Conservation (phyloP, 768 basidiomycete genomes). For the Myochromella boudieri region DNA sequence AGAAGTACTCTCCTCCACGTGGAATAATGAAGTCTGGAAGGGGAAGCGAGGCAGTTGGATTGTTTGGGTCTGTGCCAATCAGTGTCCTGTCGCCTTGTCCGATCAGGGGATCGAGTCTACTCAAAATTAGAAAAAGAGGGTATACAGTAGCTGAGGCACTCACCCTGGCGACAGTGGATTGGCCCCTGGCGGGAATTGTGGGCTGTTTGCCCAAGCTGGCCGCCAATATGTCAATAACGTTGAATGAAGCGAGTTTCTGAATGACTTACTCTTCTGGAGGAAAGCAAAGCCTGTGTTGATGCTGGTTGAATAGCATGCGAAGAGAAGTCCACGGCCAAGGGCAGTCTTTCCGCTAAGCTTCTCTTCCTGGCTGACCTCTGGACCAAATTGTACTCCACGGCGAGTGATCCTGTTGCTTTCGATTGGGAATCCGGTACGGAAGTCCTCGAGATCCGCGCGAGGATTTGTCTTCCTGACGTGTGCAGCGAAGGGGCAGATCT, state of each 20-base stretch:
- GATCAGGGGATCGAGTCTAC: slow-evolving; percentile 50
- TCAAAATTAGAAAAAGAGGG: slow-evolving; percentile 6
- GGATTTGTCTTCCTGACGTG: slow-evolving; percentile 49
- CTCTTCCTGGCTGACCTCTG: slow-evolving; percentile 45
- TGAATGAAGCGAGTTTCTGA: slow-evolving; percentile 29
- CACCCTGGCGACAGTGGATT: slow-evolving; percentile 31
- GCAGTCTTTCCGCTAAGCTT: slow-evolving; percentile 32
- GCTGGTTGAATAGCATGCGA: slow-evolving; percentile 42
- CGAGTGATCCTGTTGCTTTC: slow-evolving; percentile 41
- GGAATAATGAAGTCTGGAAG: slow-evolving; percentile 41
- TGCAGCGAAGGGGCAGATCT: slow-evolving; percentile 47
- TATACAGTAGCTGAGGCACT: slow-evolving; percentile 4
- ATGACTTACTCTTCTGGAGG: slow-evolving; percentile 36
- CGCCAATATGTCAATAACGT: not conserved
- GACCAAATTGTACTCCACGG: slow-evolving; percentile 51
- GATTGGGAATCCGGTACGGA: slow-evolving; percentile 17
- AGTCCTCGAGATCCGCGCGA: slow-evolving; percentile 39
- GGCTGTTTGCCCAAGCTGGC: slow-evolving; percentile 39
- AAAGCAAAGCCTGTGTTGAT: slow-evolving; percentile 41
- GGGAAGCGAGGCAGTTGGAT: slow-evolving; percentile 24
- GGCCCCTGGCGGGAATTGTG: slow-evolving; percentile 32
- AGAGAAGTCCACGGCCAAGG: slow-evolving; percentile 47
- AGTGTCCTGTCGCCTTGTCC: slow-evolving; percentile 30
- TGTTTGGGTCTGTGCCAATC: slow-evolving; percentile 33
- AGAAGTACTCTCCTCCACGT: slow-evolving; percentile 55